These are phyloP conservation scores for Eucalyptus leucophloia DNA, from an alignment of 345 rosid genomes.

Conservation along the genomic window DNA sequence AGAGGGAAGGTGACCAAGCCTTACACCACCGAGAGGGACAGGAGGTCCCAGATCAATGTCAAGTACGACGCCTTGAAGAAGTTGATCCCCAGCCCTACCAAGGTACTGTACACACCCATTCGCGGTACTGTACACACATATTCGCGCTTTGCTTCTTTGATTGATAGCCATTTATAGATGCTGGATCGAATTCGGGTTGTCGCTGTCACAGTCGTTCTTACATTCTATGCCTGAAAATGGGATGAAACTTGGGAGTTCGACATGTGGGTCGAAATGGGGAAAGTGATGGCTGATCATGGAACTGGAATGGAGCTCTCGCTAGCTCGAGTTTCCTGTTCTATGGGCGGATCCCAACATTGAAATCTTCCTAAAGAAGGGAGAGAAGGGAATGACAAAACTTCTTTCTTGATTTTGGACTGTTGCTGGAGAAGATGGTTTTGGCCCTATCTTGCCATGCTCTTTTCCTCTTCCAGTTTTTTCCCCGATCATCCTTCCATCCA, in stretches of 20 bases:
- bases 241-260: neutral
- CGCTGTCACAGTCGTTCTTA: neutral
- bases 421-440: neutral
- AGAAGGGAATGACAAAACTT: neutral
- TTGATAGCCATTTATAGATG: neutral
- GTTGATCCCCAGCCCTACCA: constrained; percentile 61
- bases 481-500: neutral
- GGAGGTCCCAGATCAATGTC: constrained; percentile 50
- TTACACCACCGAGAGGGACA: constrained; percentile 54
- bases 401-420: neutral
- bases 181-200: neutral
- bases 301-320: neutral
- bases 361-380: neutral
- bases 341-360: neutral
- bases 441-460: neutral
- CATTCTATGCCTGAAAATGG: neutral
- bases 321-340: neutral
- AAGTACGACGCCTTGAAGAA: constrained; percentile 35
- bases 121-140: constrained; percentile 19
- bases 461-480: neutral
- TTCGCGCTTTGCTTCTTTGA: neutral
- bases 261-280: neutral
- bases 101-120: constrained; percentile 40
- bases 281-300: neutral
- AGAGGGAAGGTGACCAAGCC: constrained; percentile 43